A percentile compares a stretch with the other conserved stretches of the same genome.
Evolutionary conservation across 257 asterid species (phyloP).

Genomic region (Echites panduratus): DNA sequence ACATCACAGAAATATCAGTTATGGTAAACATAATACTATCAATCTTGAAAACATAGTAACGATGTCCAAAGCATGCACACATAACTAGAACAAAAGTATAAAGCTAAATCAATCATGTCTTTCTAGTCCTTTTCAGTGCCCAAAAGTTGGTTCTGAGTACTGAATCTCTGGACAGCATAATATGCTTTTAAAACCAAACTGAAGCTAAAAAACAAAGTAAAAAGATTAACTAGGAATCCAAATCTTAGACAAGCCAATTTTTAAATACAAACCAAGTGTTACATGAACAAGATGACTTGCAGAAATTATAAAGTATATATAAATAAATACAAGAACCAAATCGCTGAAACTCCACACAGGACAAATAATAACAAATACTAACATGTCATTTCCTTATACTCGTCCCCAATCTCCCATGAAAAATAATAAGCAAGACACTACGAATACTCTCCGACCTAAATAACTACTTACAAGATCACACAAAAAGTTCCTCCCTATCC

Average conservation of each 20-base stretch:
- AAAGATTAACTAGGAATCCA: not conserved
- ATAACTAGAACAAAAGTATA: not conserved
- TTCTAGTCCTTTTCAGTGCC: not conserved
- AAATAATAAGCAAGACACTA: not conserved
- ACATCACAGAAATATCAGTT: not conserved
- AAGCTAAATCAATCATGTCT: not conserved
- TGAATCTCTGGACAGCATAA: not conserved
- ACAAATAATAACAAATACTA: not conserved
- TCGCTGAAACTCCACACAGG: not conserved
- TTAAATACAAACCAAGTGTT: not conserved
- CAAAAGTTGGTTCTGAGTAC: not conserved
- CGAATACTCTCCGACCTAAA: not conserved
- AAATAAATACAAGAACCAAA: not conserved
- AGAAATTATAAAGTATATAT: not conserved
- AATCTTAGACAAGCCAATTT: not conserved
- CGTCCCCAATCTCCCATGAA: not conserved
- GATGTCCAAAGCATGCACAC: not conserved
- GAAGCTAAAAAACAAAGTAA: not conserved
- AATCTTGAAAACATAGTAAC: not conserved
- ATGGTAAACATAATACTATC: not conserved
- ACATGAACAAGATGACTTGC: not conserved
- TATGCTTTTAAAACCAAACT: not conserved
- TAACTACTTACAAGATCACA: not conserved
- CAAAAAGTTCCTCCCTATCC: not conserved
- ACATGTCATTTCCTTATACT: not conserved